A percentile compares a stretch with the other conserved stretches of the same genome.
Evolutionary conservation across 2,329 filamentous ascomycete genomes (phyloP).

Genomic region (Diaporthe sp.): DNA sequence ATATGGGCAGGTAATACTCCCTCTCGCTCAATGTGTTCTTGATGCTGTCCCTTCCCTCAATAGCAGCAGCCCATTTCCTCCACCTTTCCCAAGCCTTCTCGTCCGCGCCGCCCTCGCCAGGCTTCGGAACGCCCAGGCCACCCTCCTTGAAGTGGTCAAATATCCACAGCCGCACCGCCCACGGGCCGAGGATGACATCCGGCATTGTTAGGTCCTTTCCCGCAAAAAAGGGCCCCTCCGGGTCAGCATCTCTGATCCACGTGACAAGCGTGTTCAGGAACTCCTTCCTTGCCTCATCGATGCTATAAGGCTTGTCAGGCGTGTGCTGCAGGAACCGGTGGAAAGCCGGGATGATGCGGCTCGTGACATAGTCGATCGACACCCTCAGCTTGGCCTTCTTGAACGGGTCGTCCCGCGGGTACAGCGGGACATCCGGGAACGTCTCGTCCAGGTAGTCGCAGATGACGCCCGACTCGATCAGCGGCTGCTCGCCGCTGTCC

Average conservation of each 20-base stretch:
- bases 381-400: conserved; percentile 73
- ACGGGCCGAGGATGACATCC: conserved; percentile 78
- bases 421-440: conserved; percentile 66
- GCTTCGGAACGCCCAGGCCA: conserved; percentile 58
- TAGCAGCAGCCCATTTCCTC: conserved; percentile 71
- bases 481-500: conserved; percentile 59
- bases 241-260: conserved; percentile 66
- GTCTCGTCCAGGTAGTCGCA: conserved; percentile 82
- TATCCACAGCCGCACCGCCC: conserved; percentile 77
- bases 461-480: conserved; percentile 80
- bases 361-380: conserved; percentile 80
- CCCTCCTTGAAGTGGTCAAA: conserved; percentile 79
- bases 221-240: conserved; percentile 73
- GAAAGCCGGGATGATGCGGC: conserved; percentile 76
- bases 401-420: conserved; percentile 72
- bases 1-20: conserved; percentile 76
- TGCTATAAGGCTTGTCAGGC: conserved; percentile 77
- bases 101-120: conserved; percentile 60
- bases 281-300: conserved; percentile 99
- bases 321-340: conserved; percentile 72
- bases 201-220: conserved; percentile 72
- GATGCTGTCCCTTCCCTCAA: conserved; percentile 72
- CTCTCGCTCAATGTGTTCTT: conserved; percentile 75
- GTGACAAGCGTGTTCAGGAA: conserved; percentile 93
- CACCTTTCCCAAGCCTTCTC: conserved; percentile 73